Percentiles rank a stretch among this genome's conserved stretches.
These are phyloP conservation scores for Baudoinia panamericana DNA, from an alignment of 495 filamentous ascomycete genomes.

Conservation along the genomic window DNA sequence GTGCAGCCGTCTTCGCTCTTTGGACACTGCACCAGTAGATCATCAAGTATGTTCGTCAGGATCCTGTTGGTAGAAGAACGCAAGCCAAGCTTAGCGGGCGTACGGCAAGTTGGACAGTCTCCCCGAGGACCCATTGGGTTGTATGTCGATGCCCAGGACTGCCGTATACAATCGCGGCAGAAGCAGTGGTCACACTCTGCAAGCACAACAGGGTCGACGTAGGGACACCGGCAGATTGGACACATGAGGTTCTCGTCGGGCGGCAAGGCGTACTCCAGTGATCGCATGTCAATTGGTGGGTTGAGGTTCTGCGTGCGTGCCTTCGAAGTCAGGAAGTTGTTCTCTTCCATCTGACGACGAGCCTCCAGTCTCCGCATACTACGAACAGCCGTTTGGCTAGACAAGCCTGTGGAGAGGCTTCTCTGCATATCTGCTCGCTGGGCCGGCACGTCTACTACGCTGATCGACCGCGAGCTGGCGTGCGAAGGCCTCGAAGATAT, in stretches of 20 bases:
- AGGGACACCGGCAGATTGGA: conserved; percentile 67
- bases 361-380: conserved; percentile 18
- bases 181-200: conserved; percentile 60
- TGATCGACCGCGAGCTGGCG: not conserved
- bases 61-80: conserved; percentile 27
- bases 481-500: conserved; percentile 2
- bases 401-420: conserved; percentile 3
- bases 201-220: conserved; percentile 57
- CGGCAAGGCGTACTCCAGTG: conserved; percentile 53
- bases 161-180: conserved; percentile 55
- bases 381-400: not conserved
- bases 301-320: conserved; percentile 15
- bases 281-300: conserved; percentile 46
- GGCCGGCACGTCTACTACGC: not conserved
- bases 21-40: conserved; percentile 61
- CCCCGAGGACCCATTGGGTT: conserved; percentile 4
- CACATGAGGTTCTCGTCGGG: conserved; percentile 73
- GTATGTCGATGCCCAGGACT: conserved; percentile 19
- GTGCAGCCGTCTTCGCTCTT: conserved; percentile 49
- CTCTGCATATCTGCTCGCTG: conserved; percentile 4
- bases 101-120: conserved; percentile 31
- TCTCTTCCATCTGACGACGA: conserved; percentile 14
- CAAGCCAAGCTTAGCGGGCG: conserved; percentile 14
- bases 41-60: conserved; percentile 58
- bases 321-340: conserved; percentile 8